Base-by-base conservation (phyloP, 2,329 filamentous ascomycete species). In the Penicillium sp. region DNA sequence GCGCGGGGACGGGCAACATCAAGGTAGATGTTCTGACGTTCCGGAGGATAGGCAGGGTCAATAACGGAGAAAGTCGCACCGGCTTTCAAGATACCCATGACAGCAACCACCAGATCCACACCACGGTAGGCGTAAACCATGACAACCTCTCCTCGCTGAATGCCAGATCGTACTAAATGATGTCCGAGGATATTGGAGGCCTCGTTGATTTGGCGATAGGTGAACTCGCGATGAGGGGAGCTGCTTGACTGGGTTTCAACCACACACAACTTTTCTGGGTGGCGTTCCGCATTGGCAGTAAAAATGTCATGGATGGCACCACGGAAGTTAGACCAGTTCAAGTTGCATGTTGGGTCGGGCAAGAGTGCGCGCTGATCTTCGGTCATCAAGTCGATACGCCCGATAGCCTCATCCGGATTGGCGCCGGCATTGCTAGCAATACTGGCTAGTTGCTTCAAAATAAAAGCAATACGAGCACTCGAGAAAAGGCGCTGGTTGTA, bases 41-140 rank as follows among this genome's bases (percentile, higher is more conserved):
- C 87, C 9, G 90, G 86, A 8, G 92, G 91, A 70, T 96, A 96
- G 31, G 83, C 82, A 24, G 92, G 92, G 70, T 96, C 92, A 20
- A 96, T 82, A 40, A 79, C 76, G 52, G 80, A 83, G 71, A 85
- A 81, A 35, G 81, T 83, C 9, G 81, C 84, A 55, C 84, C 84
- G 37, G 83, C 82, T 74, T 80, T 79, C 71, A 85, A 70, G 22
- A 81, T 82, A 57, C 92, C 92, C 90, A 96, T 96, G 52, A 92
- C 86, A 35, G 88, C 85, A 8, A 89, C 85, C 0, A 89, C 87
- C 39, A 90, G 75, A 65, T 90, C 90, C 34, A 96, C 92, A 55
- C 86, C 86, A 56, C 92, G 85, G 74, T 96, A 84, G 54, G 90
- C 90, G 70, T 87, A 97, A 61, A 94, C 89, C 90, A 96, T 96